A percentile compares a stretch with the other conserved stretches of the same genome.
Evolutionary conservation across 352 stramenopile species (phyloP).

Genomic region (Phytophthora tubulina): DNA sequence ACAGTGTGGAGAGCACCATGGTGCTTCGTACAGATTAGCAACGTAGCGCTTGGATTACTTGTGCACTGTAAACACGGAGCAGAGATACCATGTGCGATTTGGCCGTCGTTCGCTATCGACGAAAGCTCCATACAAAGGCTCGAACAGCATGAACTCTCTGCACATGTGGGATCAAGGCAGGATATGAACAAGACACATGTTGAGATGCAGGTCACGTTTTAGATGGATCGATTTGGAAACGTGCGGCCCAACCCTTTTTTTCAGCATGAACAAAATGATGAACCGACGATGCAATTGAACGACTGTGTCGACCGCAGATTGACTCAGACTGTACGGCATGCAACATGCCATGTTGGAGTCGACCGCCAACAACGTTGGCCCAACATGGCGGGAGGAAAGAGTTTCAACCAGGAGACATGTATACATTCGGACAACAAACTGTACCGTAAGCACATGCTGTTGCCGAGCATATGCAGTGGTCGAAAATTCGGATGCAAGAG

Average conservation of each 20-base stretch:
- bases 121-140: conserved; percentile 4
- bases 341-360: background rate
- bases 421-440: background rate
- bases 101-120: conserved; percentile 11
- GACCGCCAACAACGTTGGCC: too few relatives aligned
- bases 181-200: conserved; percentile 13
- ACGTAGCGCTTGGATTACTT: conserved; percentile 18
- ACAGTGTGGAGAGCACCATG: conserved; percentile 1
- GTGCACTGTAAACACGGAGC: conserved; percentile 20
- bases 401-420: background rate
- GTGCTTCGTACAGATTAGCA: background rate
- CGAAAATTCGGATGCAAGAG: background rate
- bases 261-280: conserved; percentile 13
- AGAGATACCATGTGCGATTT: conserved; percentile 18
- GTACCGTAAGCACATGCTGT: background rate
- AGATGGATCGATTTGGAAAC: conserved; percentile 12
- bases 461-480: background rate
- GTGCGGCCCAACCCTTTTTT: conserved; percentile 6
- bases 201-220: background rate
- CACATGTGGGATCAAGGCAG: conserved; percentile 21
- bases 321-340: background rate
- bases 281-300: conserved; percentile 10
- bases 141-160: conserved; percentile 15
- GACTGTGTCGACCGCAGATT: conserved; percentile 1
- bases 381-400: background rate